Evolutionary conservation across 805 yeast genomes (phyloP), one percentile per base, ranked within the genome.

Genomic region (Candida schatavii): DNA sequence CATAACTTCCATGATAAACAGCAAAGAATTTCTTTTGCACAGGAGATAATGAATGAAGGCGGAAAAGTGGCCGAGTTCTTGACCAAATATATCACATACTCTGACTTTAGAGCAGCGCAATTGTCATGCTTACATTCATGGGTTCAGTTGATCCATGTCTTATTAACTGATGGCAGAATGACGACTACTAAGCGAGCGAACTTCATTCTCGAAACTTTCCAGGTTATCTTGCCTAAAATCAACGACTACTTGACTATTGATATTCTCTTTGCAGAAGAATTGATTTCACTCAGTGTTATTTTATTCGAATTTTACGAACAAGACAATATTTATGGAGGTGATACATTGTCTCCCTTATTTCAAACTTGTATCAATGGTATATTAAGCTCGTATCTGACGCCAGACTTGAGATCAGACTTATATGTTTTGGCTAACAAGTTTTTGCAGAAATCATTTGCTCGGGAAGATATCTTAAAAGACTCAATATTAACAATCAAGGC

Each of bases 171-270:
- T 58, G 81, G 80, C 7, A 66, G 66, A n/a, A 61, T 80, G 42
- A 60, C 68, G 5, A 54, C 71, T 0, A 52, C 62, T 6, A 60
- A 64, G n/a, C 69, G 83, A 37, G 69, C 80, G 0, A 74, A 78
- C 29, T 84, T 91, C 53, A 80, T 88, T 41, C 62, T 88, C 15
- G 95, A 85, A 50, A 78, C 87, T 2, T 80, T 89, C 47, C 95
- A 88, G 51, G 70, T 77, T 3, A 71, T 88, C 19, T 72, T 88
- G 17, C 96, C 96, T 2, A 84, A 80, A 53, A 77, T 89, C 36
- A 81, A 81, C 49, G 87, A 81, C 44, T 89, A 83, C 60, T 74
- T 88, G 41, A 88, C 82, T 37, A 61, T 69, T 21, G 86, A 86
- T 52, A 68, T 81, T 3, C 58, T 67, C 5, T 85, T 81, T 55